Conservation (phyloP, 2,329 filamentous ascomycete species). For the Kalmusia sp. region DNA sequence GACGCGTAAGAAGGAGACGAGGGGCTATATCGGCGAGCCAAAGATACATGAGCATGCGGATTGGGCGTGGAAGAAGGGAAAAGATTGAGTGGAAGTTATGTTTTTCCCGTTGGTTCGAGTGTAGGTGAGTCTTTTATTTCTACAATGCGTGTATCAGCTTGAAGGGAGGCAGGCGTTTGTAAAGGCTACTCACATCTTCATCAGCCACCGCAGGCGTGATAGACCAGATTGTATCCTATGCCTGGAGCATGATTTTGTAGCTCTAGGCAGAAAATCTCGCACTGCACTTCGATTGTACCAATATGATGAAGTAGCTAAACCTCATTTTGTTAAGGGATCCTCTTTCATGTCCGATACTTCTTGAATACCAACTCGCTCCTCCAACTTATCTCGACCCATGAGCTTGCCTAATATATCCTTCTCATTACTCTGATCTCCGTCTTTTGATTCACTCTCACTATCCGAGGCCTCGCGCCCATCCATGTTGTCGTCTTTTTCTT, state of each 20-base stretch:
- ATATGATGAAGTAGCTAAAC: no score
- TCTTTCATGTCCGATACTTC: constrained; percentile 27
- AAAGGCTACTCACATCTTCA: no score
- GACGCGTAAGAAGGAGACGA: constrained; percentile 59
- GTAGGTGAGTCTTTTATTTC: no score
- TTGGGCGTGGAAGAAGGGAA: constrained; percentile 51
- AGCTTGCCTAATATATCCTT: constrained; percentile 46
- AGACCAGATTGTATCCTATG: no score
- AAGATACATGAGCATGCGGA: constrained; percentile 57
- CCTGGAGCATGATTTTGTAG: no score
- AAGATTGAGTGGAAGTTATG: neutral
- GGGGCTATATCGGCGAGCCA: constrained; percentile 61
- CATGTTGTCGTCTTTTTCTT: constrained; percentile 43
- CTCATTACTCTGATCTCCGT: constrained; percentile 19
- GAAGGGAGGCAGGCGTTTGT: no score
- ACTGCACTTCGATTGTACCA: no score
- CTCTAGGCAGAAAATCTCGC: no score
- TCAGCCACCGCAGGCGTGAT: no score
- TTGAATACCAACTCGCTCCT: constrained; percentile 33
- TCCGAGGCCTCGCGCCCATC: constrained; percentile 15
- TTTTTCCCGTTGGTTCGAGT: no score
- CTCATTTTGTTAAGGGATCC: neutral
- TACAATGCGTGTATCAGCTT: no score
- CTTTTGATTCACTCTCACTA: constrained; percentile 28
- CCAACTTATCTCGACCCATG: constrained; percentile 38